Base-by-base conservation (phyloP, 306 rosid species). In the Cucurbita ficifolia region DNA sequence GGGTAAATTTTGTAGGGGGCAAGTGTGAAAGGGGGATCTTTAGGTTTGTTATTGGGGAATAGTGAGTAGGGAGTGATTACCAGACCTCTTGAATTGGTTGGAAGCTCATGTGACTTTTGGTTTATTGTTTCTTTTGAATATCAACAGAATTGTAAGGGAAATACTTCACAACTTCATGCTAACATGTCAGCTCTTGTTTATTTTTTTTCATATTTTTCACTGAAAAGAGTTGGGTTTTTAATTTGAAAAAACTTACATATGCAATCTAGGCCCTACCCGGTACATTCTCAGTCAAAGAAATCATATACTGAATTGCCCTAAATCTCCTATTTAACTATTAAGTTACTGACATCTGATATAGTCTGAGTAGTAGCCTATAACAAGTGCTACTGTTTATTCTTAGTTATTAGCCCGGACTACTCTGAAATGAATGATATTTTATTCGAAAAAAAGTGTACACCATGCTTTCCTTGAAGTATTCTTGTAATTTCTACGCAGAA, bases 401-500 rank as follows among this genome's bases (percentile, higher is more conserved):
- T 53, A 43, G 33, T 21, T 45, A 67, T 21, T 19, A 67, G 6
- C 19, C 12, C 7, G 52, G 16, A 43, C 36, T 67, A 40, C 10
- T 52, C 51, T 53, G 22, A 12, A 13, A 21, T 24, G 65, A 38
- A 42, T 55, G 73, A 40, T 56, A 18, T 16, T 12, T 40, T 54
- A 36, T 53, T 38, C 0, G 16, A 10, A 11, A 21, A 21, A 36
- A 54, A 2, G 16, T 38, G 56, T 33, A 22, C 29, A 1, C 13
- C 17, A 69, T 24, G 74, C 24, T 8, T 24, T 69, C 22, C 58
- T 33, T 68, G 24, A 69, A 13, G 60, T 69, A 49, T 72, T 40
- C 56, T 70, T 79, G 13, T 73, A 59, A 62, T 62, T 21, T 70
- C 60, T 79, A 48, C 78, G 88, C 97, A 95, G 99, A 91, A 88